Percentiles rank a stretch among this genome's conserved stretches.
Evolutionary conservation across 441 rosid species (phyloP).

Genomic region (Melastoma candidum): DNA sequence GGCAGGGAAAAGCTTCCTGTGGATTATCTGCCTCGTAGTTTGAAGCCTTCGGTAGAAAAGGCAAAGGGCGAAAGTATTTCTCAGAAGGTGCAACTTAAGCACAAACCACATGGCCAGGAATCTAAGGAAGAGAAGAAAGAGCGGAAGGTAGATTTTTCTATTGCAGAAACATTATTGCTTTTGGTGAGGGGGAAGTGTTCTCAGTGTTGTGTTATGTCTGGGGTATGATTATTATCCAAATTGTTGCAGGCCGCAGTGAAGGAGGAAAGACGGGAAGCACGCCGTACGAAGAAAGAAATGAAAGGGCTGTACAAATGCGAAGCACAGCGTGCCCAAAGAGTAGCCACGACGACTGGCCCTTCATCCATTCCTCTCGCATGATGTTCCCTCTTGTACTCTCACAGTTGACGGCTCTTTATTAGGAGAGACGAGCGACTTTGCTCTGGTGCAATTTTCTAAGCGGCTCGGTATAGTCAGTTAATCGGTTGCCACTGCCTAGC

Average conservation of each 20-base stretch:
- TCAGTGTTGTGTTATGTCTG: too few relatives aligned
- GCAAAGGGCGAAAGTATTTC: conserved; percentile 18
- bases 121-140: conserved; percentile 89
- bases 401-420: too few relatives aligned
- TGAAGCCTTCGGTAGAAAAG: conserved; percentile 25
- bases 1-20: conserved; percentile 68
- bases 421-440: too few relatives aligned
- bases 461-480: too few relatives aligned
- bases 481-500: too few relatives aligned
- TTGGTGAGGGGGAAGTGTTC: too few relatives aligned
- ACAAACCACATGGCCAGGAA: conserved; percentile 63
- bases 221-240: too few relatives aligned
- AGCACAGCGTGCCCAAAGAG: conserved; percentile 66
- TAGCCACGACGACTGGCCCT: conserved; percentile 63
- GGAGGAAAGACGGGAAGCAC: conserved; percentile 57
- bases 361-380: conserved; percentile 43
- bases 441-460: too few relatives aligned
- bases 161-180: too few relatives aligned
- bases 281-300: conserved; percentile 53
- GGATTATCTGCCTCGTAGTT: conserved; percentile 44
- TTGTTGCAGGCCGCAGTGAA: conserved; percentile 49
- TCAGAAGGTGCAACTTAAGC: conserved; percentile 38
- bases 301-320: conserved; percentile 55
- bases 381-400: too few relatives aligned
- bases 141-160: conserved; percentile 36